Evolutionary conservation across 1,139 yeast species (phyloP), one percentile per base, ranked within the genome.

Genomic region (Taiozyma sp.): DNA sequence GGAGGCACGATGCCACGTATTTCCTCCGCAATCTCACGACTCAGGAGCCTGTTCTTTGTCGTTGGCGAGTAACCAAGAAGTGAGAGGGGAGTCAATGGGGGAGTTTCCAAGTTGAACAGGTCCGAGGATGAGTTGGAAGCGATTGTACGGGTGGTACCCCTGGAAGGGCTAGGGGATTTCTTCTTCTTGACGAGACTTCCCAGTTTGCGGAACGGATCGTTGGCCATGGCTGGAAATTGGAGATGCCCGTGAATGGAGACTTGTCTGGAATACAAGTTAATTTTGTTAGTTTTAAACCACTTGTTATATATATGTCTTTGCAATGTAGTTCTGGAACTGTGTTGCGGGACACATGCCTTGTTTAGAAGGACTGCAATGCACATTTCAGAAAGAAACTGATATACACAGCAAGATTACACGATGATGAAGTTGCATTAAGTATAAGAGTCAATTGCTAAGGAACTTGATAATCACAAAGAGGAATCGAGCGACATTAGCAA

Each of bases 1-100:
- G 88, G 78, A 0, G 98, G 97, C 52, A 92, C 66, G 50, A 90
- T 74, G 43, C 75, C 72, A 46, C 97, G 75, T 41, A 93, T 76
- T 54, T 89, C 91, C 53, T 79, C 85, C 1, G 95, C 93, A 59
- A 92, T 70, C 46, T 80, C 86, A 1, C 64, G 59, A 22, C 76
- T 75, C 54, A 93, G 63, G 12, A 92, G 69, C 56, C 77, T 74
- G 55, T 80, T 80, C 51, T 74, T 79, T 1, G 96, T 87, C 2
- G 72, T 67, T 0, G 70, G 62, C 38, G 73, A 71, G 64, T 86
- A 88, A 0, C 96, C 97, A 2, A 54, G 51, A 23, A 84, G 64
- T 32, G 61, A 61, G 8, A 84, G 66, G 0, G 80, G 79, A 1
- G 79, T 75, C 47, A 81, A 63, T 7, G 80, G 80, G 8, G 66